Base-by-base conservation (phyloP, 495 filamentous ascomycete species). In the Staphylotrichum tortipilum region DNA sequence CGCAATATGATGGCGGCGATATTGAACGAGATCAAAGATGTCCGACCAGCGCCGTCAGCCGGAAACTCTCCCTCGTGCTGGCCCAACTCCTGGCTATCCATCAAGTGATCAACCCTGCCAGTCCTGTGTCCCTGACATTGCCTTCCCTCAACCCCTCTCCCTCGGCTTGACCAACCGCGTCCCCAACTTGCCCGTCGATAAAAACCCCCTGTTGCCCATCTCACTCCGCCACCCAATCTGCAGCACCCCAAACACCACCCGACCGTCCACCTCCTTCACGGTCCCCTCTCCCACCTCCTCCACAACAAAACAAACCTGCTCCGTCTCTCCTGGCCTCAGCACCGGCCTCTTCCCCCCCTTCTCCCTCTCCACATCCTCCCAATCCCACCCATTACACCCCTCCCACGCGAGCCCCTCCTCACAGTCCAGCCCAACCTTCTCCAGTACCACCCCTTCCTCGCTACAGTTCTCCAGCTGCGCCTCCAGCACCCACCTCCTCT, bases 391-490 rank as follows among this genome's bases (percentile, higher is more conserved):
- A 38, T 82, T 81, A 23, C 75, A 67, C 35, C 70, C 72, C 24
- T 59, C 61, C 44, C 68, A 72, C 51, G 56, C 62, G 48, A 78
- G 65, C 35, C 76, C 72, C 4, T 53, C 44, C 56, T 73, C 73
- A n/a, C 72, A 57, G 55, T 75, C 71, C 28, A 84, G 54, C 19
- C 64, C 65, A 8, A 80, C 73, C 50, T 63, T 68, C 63, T 84
- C 80, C 46, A 89, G 66, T 44, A 74, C 69, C 50, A 87, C 75
- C 21, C 75, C 72, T 21, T 77, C 75, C 62, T 88, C 83, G 14
- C 86, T 85, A 55, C 89, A 81, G 65, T 97, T 98, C 72, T 98
- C 92, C 50, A 98, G 60, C 68, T 98, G 92, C 30, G 90, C 94
- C 64, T 98, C 92, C 50, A 98, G 71, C 44, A 83, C 81, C 70